Evolutionary conservation across 345 rosid species (phyloP), one percentile per base, ranked within the genome.

Genomic region (Cardamine occulta): DNA sequence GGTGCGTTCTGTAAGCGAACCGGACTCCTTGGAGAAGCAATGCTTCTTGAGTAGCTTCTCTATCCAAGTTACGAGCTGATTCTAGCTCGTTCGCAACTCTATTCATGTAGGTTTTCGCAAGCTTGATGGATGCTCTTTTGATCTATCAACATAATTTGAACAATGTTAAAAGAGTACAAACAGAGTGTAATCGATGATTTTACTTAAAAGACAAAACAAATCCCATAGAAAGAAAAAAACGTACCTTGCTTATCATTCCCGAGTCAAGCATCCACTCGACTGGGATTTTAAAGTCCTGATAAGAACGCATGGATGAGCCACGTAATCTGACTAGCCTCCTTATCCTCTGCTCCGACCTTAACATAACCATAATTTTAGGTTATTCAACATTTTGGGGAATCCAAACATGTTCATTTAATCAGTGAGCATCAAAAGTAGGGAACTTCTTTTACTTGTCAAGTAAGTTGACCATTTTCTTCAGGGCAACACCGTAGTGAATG

Each of bases 221-320:
- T 21, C 4, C 6, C 49, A 32, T 17, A 23, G 37, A 52, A 13
- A 35, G n/a, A 40, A 39, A 49, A 39, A 65, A 14, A 19, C 40
- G 47, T 42, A 88, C 98, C 83, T 82, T 89, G 66, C 66, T 82
- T 72, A 84, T 80, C 60, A 91, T 83, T 70, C 96, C 97, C 2
- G 91, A 78, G 77, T 93, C 98, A 57, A 88, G 90, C 97, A 91
- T 89, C 98, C 97, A 93, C 64, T 84, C 88, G 31, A 82, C 85
- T 55, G 97, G 98, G 79, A 93, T 86, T 64, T 84, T 85, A 70
- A 72, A 87, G 42, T 88, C 91, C 51, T 87, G 84, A 68, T 89
- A 91, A 59, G 89, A 76, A 31, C 51, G 85, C 83, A 88, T 68
- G 12, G 73, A 89, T 15, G 91, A 80, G 60, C 79, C 80, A 39